These are phyloP conservation scores for Sugiyamaella lignohabitans DNA, from an alignment of 805 yeast species.

Conservation along the genomic window DNA sequence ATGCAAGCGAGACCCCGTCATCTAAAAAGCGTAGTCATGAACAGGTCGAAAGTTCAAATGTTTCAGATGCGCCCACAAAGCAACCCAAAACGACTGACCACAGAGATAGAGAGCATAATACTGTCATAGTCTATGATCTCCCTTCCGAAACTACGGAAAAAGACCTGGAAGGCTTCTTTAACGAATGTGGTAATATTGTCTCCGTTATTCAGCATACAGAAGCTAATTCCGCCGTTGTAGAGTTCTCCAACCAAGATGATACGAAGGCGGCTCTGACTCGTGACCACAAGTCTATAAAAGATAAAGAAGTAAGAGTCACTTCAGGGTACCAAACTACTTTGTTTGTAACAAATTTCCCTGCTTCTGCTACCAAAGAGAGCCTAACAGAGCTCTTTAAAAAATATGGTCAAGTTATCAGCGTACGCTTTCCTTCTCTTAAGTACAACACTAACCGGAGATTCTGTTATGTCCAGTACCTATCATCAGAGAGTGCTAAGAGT, in stretches of 20 bases:
- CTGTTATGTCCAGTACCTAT: conserved; percentile 59
- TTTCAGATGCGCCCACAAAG: conserved; percentile 9
- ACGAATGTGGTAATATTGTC: conserved; percentile 53
- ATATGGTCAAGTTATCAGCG: conserved; percentile 39
- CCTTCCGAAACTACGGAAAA: conserved; percentile 37
- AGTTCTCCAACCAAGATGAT: conserved; percentile 43
- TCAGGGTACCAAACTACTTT: conserved; percentile 46
- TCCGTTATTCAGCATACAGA: conserved; percentile 29
- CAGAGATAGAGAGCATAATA: conserved; percentile 54
- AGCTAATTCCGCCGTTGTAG: conserved; percentile 45
- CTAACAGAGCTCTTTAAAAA: conserved; percentile 38
- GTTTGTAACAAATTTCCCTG: conserved; percentile 74
- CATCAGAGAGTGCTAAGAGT: conserved; percentile 37
- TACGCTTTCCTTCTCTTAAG: conserved; percentile 60
- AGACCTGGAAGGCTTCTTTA: conserved; percentile 41
- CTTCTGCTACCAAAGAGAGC: conserved; percentile 38
- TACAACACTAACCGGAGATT: conserved; percentile 55
- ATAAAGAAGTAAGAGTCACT: conserved; percentile 39
- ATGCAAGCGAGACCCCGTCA: not conserved
- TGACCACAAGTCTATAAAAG: conserved; percentile 41
- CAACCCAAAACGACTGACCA: not conserved
- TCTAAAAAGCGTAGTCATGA: not conserved
- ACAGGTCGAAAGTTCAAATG: conserved; percentile 1
- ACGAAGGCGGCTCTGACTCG: conserved; percentile 57
- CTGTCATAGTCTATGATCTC: conserved; percentile 49